A percentile compares a stretch with the other conserved stretches of the same genome.
Evolutionary conservation across 2,329 filamentous ascomycete genomes (phyloP).

Genomic region (Waltergamsia citrina): DNA sequence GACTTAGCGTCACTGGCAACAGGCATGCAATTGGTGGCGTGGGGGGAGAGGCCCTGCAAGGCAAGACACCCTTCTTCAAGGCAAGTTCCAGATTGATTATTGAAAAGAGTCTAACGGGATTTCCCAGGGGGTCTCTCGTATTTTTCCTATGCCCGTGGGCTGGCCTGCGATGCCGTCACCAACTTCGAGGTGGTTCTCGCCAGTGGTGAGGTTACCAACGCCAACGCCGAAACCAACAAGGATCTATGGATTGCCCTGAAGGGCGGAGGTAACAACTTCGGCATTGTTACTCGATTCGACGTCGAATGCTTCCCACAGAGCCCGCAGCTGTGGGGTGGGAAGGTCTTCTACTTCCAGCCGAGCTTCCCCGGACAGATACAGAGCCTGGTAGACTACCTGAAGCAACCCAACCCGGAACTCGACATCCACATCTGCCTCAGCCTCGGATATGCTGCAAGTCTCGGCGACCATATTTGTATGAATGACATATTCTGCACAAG

Average conservation of each 20-base stretch:
- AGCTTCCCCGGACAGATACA: no score
- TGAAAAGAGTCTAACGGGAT: no score
- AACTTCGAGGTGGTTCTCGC: constrained; percentile 34
- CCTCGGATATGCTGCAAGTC: no score
- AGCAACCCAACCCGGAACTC: no score
- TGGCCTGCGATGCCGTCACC: constrained; percentile 28
- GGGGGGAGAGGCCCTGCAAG: no score
- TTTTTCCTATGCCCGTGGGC: constrained; percentile 8
- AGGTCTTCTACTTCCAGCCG: constrained; percentile 3
- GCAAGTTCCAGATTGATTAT: no score
- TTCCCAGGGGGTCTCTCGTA: constrained; percentile 14
- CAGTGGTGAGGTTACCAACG: constrained; percentile 29
- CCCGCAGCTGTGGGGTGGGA: constrained; percentile 6
- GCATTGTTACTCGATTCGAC: constrained; percentile 22
- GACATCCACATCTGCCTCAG: no score
- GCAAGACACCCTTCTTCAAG: no score
- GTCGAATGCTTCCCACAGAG: neutral
- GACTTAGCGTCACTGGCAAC: constrained; percentile 32
- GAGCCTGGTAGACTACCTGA: no score
- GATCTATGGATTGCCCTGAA: constrained; percentile 35
- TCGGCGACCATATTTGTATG: no score
- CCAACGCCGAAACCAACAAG: constrained; percentile 21
- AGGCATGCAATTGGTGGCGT: constrained; percentile 24
- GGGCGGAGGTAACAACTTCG: constrained; percentile 36
- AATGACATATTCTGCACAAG: no score